Conservation (phyloP, 2,329 filamentous ascomycete species). For the Aspergillus pseudotamarii region DNA sequence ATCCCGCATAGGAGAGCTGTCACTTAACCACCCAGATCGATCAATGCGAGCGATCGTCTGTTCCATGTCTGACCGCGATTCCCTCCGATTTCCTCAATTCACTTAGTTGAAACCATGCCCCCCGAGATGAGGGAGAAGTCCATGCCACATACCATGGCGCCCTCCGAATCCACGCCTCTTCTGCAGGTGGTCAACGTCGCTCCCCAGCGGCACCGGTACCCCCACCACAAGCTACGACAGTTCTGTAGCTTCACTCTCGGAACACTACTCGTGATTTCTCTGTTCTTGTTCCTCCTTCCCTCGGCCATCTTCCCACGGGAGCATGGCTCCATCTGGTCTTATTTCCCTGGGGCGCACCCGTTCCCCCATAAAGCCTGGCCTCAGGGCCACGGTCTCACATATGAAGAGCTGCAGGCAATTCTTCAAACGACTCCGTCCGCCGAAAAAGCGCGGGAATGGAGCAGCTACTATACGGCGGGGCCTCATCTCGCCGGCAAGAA, state of each 20-base stretch:
- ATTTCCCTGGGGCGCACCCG: slow-evolving; percentile 43
- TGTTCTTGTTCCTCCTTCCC: slow-evolving; percentile 47
- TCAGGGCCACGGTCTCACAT: slow-evolving; percentile 50
- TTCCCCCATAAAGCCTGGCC: slow-evolving; percentile 46
- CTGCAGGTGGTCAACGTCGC: slow-evolving; percentile 43
- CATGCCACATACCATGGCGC: slow-evolving; percentile 38
- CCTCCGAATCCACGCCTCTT: slow-evolving; percentile 46
- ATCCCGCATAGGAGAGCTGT: background rate
- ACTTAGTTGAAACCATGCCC: slow-evolving; percentile 3
- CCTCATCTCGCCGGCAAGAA: slow-evolving; percentile 78
- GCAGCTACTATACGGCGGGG: slow-evolving; percentile 74
- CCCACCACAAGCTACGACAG: slow-evolving; percentile 45
- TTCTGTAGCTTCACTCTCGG: slow-evolving; percentile 45
- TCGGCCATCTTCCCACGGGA: slow-evolving; percentile 40
- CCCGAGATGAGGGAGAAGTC: slow-evolving; percentile 39
- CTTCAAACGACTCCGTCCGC: slow-evolving; percentile 58
- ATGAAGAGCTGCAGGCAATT: slow-evolving; percentile 58
- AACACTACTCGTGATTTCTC: slow-evolving; percentile 39
- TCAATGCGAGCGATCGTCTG: background rate
- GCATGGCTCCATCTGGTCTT: slow-evolving; percentile 42
- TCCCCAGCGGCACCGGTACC: slow-evolving; percentile 44
- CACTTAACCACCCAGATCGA: background rate
- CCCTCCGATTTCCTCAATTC: slow-evolving; percentile 7
- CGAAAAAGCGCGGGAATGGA: slow-evolving; percentile 69
- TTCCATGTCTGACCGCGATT: background rate